Percentiles rank a stretch among this genome's conserved stretches.
Evolutionary conservation across 441 rosid genomes (phyloP).

Genomic region (Biscutella laevigata): DNA sequence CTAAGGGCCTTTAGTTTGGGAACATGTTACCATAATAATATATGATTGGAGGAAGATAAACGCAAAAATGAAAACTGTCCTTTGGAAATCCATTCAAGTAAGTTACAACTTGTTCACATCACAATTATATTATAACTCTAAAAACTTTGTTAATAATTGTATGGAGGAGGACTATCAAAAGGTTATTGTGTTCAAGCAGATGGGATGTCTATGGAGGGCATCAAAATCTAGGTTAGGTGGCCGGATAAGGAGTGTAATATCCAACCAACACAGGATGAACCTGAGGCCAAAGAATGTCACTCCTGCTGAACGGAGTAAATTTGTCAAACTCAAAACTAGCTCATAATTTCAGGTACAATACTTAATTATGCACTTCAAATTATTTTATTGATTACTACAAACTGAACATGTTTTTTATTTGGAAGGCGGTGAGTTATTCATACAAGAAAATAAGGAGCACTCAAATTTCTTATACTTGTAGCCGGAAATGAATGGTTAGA

Average conservation of each 20-base stretch:
- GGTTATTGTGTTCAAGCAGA: not conserved
- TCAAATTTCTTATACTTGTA: not conserved
- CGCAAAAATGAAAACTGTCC: not conserved
- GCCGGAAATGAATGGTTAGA: not conserved
- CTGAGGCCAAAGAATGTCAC: not conserved
- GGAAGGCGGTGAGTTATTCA: not conserved
- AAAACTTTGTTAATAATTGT: not conserved
- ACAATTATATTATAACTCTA: too few relatives aligned
- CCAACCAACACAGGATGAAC: not conserved
- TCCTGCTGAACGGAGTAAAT: not conserved
- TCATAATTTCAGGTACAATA: not conserved
- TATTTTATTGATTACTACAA: too few relatives aligned
- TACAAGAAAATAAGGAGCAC: not conserved
- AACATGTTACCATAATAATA: not conserved
- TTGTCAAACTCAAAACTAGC: not conserved
- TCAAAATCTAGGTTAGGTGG: not conserved
- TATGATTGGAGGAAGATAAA: not conserved
- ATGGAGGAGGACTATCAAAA: not conserved
- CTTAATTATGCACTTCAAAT: too few relatives aligned
- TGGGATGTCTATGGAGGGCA: slow-evolving; percentile 9
- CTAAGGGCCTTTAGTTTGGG: not conserved
- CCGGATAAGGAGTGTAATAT: not conserved
- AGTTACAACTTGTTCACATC: too few relatives aligned
- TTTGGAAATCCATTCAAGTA: not conserved
- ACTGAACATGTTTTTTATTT: not conserved